These are phyloP conservation scores for Verticillium dahliae DNA, from an alignment of 2,329 filamentous ascomycete genomes.

Conservation along the genomic window DNA sequence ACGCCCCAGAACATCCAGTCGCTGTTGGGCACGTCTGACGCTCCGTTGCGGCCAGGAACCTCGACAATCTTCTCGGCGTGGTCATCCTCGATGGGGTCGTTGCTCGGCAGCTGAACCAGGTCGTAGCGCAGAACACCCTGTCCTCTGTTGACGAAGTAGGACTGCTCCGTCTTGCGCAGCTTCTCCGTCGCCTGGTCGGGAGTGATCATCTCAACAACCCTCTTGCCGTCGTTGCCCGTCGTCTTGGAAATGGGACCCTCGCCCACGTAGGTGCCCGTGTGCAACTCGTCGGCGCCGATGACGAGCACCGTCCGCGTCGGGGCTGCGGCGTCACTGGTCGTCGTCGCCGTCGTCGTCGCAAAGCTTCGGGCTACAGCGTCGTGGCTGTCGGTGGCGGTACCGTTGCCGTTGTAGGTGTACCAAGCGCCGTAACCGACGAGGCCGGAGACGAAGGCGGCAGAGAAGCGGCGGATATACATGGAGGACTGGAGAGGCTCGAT, in stretches of 20 bases:
- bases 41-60: constrained; percentile 52
- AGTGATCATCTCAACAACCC: constrained; percentile 92
- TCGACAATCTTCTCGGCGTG: constrained; percentile 98
- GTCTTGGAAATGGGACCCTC: constrained; percentile 85
- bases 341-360: constrained; percentile 24
- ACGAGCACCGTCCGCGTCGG: constrained; percentile 67
- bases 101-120: constrained; percentile 88
- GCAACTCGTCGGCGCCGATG: constrained; percentile 84
- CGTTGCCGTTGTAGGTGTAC: constrained; percentile 62
- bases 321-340: constrained; percentile 27
- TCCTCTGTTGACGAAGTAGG: constrained; percentile 82
- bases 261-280: constrained; percentile 78
- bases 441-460: constrained; percentile 60
- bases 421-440: constrained; percentile 71
- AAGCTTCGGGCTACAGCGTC: constrained; percentile 33
- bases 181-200: constrained; percentile 90
- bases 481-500: constrained; percentile 54
- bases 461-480: constrained; percentile 68
- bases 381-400: constrained; percentile 25
- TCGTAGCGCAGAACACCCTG: constrained; percentile 92
- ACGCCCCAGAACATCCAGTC: constrained; percentile 99
- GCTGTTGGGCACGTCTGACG: constrained; percentile 43
- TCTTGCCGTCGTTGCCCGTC: constrained; percentile 75
- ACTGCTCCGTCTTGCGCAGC: constrained; percentile 83
- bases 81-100: constrained; percentile 97